Conservation (phyloP, 2,329 filamentous ascomycete genomes). For the Colletotrichum coccodes region DNA sequence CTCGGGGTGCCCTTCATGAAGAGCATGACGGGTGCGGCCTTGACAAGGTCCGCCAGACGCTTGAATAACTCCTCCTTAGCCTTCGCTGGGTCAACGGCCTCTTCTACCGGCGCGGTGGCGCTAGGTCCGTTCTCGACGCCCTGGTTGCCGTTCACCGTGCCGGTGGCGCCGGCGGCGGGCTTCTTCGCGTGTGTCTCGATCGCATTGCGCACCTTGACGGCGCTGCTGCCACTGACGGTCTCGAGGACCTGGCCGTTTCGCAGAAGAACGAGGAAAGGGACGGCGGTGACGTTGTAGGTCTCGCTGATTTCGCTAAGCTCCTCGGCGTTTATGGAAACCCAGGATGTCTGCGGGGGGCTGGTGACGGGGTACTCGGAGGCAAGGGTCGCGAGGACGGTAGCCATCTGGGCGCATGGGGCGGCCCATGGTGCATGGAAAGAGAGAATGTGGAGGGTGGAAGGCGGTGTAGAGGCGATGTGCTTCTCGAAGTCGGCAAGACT, state of each 20-base stretch:
- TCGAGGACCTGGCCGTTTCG: constrained; percentile 81
- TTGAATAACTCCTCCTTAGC: constrained; percentile 87
- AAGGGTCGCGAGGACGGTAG: constrained; percentile 83
- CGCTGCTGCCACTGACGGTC: constrained; percentile 89
- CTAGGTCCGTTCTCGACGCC: constrained; percentile 37
- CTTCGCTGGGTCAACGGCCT: constrained; percentile 55
- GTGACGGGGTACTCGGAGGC: constrained; percentile 84
- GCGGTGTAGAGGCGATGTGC: constrained; percentile 72
- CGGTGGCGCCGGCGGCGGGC: constrained; percentile 48
- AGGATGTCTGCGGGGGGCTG: constrained; percentile 75
- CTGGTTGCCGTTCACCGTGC: constrained; percentile 47
- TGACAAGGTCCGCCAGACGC: constrained; percentile 85
- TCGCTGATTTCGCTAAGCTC: constrained; percentile 93
- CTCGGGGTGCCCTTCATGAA: constrained; percentile 98
- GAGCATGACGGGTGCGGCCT: constrained; percentile 96
- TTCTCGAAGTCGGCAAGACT: constrained; percentile 78
- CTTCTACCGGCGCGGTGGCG: constrained; percentile 31
- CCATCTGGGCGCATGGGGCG: constrained; percentile 95
- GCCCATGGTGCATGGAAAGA: constrained; percentile 99
- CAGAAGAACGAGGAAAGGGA: constrained; percentile 89
- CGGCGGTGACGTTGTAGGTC: constrained; percentile 91
- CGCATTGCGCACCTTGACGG: constrained; percentile 82
- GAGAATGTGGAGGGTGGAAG: constrained; percentile 80
- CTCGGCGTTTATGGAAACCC: constrained; percentile 94
- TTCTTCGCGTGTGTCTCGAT: constrained; percentile 83